phyloP scores from a whole-genome alignment of 352 stramenopile genomes.

The Phytophthora podocarpi region DNA sequence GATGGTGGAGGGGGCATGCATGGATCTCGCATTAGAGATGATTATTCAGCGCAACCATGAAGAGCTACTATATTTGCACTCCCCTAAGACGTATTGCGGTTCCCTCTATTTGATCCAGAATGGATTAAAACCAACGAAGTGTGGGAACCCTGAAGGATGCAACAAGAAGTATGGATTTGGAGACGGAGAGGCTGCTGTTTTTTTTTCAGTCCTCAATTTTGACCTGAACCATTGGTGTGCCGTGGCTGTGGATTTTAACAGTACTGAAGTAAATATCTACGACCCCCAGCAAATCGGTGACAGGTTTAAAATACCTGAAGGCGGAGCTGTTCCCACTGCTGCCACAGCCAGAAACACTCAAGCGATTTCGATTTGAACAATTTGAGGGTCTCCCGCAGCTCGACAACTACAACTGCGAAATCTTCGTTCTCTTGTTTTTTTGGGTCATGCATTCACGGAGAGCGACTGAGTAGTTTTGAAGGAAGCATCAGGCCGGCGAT shows the following conservation, averaged over 20 bases:
- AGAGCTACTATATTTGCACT: conserved; percentile 2
- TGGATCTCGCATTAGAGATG: neutral
- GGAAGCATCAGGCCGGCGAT: conserved; percentile 7
- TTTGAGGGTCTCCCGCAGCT: neutral
- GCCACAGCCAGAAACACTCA: neutral
- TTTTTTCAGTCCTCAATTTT: conserved; percentile 6
- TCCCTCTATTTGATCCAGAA: neutral
- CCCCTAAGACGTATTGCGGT: neutral
- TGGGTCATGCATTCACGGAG: neutral
- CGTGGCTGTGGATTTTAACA: too few species aligned
- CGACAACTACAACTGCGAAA: conserved; percentile 12
- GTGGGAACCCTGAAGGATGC: neutral
- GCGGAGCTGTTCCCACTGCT: neutral
- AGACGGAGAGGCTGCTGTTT: conserved; percentile 3
- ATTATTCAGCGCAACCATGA: neutral
- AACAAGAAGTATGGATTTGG: neutral
- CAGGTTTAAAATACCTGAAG: too few species aligned
- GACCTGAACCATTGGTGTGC: too few species aligned
- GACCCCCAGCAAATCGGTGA: too few species aligned
- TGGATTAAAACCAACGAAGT: neutral
- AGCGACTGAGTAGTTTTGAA: neutral
- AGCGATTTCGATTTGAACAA: neutral
- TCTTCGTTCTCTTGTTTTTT: conserved; percentile 18
- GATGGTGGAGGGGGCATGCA: neutral
- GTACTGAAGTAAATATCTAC: too few species aligned